phyloP scores from a whole-genome alignment of 331 rosid species.

The Rhamnella rubrinervis region DNA sequence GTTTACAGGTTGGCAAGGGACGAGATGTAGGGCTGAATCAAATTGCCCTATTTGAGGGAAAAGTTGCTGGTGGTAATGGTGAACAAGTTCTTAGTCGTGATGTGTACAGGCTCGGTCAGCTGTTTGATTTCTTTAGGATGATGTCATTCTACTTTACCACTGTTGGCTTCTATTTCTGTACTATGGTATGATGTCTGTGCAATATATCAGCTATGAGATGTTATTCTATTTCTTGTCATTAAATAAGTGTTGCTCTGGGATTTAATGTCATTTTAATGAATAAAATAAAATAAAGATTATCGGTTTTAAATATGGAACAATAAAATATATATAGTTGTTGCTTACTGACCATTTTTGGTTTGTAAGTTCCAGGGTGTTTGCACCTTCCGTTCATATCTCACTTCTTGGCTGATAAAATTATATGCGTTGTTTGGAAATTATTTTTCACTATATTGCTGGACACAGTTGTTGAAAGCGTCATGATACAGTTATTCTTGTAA shows the following conservation, averaged over 20 bases:
- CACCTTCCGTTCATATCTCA: too few relatives aligned
- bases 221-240: not conserved
- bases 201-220: not conserved
- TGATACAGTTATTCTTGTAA: not conserved
- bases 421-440: too few relatives aligned
- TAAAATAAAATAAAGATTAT: not conserved
- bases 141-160: slow-evolving; percentile 89
- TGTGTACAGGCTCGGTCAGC: slow-evolving; percentile 95
- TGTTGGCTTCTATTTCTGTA: slow-evolving; percentile 87
- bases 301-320: too few relatives aligned
- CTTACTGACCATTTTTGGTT: too few relatives aligned
- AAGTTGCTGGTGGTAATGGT: slow-evolving; percentile 89
- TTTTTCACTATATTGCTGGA: not conserved
- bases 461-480: not conserved
- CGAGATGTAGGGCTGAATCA: slow-evolving; percentile 97
- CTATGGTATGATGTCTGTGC: slow-evolving; percentile 59
- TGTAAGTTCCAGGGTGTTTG: too few relatives aligned
- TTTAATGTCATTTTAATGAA: too few relatives aligned
- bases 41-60: slow-evolving; percentile 88
- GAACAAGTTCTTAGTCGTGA: slow-evolving; percentile 99
- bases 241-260: not conserved
- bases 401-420: too few relatives aligned
- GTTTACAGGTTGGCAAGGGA: slow-evolving; percentile 92
- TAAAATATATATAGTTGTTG: too few relatives aligned
- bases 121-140: slow-evolving; percentile 95